phyloP scores from a whole-genome alignment of 106 monocot genomes.

The Xerophyta viscosa region DNA sequence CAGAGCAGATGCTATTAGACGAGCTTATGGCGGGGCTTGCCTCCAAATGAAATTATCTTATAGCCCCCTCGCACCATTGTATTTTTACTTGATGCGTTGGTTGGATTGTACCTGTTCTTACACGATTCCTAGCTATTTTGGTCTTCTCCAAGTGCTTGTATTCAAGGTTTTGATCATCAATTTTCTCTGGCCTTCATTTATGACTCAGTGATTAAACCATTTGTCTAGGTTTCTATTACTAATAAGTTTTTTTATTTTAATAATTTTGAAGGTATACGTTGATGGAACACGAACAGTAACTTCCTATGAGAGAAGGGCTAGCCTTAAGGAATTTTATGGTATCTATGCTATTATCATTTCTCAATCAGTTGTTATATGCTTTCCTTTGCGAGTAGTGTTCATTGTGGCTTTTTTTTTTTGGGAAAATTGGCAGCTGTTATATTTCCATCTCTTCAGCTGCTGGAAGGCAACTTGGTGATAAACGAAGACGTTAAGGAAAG shows the following conservation, averaged over 20 bases:
- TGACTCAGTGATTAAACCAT: no score
- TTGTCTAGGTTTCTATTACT: background rate
- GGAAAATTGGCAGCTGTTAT: conserved; percentile 53
- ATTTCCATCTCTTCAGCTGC: conserved; percentile 74
- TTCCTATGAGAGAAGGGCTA: conserved; percentile 64
- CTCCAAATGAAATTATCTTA: conserved; percentile 86
- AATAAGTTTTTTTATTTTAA: background rate
- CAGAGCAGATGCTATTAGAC: conserved; percentile 74
- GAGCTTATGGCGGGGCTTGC: conserved; percentile 64
- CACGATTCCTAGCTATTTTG: conserved; percentile 65
- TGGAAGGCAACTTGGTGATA: conserved; percentile 43
- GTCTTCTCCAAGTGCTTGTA: conserved; percentile 74
- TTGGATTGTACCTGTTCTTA: conserved; percentile 50
- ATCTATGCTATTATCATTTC: background rate
- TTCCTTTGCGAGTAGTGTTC: background rate
- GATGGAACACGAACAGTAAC: conserved; percentile 51
- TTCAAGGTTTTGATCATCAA: conserved; percentile 46
- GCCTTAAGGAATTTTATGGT: conserved; percentile 82
- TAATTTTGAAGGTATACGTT: conserved; percentile 52
- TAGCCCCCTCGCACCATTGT: conserved; percentile 55
- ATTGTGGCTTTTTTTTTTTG: background rate
- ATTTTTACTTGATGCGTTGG: conserved; percentile 64
- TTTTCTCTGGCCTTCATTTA: background rate
- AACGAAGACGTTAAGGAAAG: conserved; percentile 29
- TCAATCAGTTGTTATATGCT: background rate